phyloP scores from a whole-genome alignment of 352 stramenopile genomes.

The Globisporangium paddicum region DNA sequence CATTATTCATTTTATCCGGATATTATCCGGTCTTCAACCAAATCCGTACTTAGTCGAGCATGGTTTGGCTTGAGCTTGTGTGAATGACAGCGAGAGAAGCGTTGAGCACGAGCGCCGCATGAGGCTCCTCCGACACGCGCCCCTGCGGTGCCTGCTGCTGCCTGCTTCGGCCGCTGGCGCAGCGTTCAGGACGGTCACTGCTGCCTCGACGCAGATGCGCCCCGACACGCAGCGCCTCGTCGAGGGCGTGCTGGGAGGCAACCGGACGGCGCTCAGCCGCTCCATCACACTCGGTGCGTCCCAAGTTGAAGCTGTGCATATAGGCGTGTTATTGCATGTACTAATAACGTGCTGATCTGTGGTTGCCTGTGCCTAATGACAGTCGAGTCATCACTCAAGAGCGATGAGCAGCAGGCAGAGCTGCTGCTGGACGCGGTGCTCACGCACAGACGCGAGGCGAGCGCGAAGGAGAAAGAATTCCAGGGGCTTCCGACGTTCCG shows the following conservation, averaged over 20 bases:
- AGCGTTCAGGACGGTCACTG: neutral
- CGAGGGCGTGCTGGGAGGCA: constrained; percentile 46
- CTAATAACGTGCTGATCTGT: neutral
- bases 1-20: no score
- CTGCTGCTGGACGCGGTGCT: constrained; percentile 85
- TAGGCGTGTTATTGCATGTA: neutral
- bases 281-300: constrained; percentile 65
- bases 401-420: constrained; percentile 79
- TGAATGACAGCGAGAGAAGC: neutral
- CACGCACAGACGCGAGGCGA: constrained; percentile 39
- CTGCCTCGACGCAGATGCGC: constrained; percentile 16
- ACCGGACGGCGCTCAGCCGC: constrained; percentile 63
- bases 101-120: constrained; percentile 3
- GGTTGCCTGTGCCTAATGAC: neutral
- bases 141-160: constrained; percentile 1
- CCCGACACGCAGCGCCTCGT: constrained; percentile 44
- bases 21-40: neutral
- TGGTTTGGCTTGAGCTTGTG: neutral
- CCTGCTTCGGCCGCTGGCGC: neutral
- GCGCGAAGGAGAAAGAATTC: constrained; percentile 20
- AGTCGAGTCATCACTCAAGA: constrained; percentile 77
- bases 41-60: neutral
- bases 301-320: constrained; percentile 3
- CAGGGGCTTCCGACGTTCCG: constrained; percentile 60
- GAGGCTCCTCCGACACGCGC: constrained; percentile 12